Percentiles rank a stretch among this genome's conserved stretches.
phyloP scores from a whole-genome alignment of 306 rosid genomes.

The Cicer judaicum region DNA sequence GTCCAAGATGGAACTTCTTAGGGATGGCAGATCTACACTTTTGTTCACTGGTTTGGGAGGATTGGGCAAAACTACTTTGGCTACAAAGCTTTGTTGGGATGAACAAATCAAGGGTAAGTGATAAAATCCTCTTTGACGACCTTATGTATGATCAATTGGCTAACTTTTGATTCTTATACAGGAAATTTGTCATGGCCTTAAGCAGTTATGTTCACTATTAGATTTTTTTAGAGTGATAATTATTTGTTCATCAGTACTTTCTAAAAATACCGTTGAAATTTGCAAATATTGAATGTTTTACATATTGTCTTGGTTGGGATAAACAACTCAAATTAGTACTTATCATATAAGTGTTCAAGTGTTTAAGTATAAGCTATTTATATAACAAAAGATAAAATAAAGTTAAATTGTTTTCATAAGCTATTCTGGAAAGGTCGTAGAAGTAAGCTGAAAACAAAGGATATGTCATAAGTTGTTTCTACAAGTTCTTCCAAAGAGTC shows the following conservation, averaged over 20 bases:
- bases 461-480: no score
- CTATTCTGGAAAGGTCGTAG: no score
- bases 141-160: not conserved
- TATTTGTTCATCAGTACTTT: conserved; percentile 4
- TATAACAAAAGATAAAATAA: no score
- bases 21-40: conserved; percentile 24
- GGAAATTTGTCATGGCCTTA: not conserved
- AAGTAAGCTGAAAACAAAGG: no score
- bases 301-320: no score
- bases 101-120: conserved; percentile 48
- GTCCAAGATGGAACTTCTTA: conserved; percentile 52
- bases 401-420: no score
- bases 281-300: no score
- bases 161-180: not conserved
- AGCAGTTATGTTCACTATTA: not conserved
- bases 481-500: no score
- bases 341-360: no score
- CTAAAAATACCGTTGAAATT: no score
- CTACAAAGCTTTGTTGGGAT: conserved; percentile 51
- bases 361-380: no score
- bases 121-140: not conserved
- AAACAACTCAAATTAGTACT: no score
- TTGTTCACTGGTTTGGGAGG: conserved; percentile 61
- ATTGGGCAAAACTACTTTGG: conserved; percentile 64
- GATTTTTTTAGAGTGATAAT: not conserved